phyloP scores from a whole-genome alignment of 257 asterid species.

The Petunia axillaris region DNA sequence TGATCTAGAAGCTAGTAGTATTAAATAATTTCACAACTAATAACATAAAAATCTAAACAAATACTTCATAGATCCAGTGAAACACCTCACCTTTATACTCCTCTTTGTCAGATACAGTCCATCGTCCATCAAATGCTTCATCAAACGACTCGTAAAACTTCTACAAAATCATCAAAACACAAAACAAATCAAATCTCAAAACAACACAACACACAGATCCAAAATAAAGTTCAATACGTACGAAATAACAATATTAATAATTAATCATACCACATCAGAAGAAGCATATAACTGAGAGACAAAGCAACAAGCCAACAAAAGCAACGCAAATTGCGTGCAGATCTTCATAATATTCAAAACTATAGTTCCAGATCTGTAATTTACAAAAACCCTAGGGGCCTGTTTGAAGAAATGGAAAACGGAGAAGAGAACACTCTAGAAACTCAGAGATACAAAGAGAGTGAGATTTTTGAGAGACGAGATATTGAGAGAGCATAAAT shows the following conservation, averaged over 20 bases:
- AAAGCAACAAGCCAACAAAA: slow-evolving; percentile 58
- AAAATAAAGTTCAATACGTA: not conserved
- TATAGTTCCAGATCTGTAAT: not conserved
- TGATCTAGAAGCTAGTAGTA: not conserved
- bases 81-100: slow-evolving; percentile 64
- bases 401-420: slow-evolving; percentile 36
- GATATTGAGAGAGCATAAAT: slow-evolving; percentile 30
- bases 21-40: not conserved
- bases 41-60: not conserved
- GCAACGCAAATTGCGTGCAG: slow-evolving; percentile 51
- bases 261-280: slow-evolving; percentile 58
- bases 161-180: slow-evolving; percentile 41
- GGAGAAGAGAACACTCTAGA: slow-evolving; percentile 23
- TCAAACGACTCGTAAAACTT: slow-evolving; percentile 84
- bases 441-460: not conserved
- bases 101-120: slow-evolving; percentile 75
- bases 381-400: not conserved
- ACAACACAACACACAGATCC: slow-evolving; percentile 1
- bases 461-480: not conserved
- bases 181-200: slow-evolving; percentile 25
- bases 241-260: not conserved
- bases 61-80: slow-evolving; percentile 27
- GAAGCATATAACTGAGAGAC: slow-evolving; percentile 72
- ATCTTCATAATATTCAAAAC: slow-evolving; percentile 35
- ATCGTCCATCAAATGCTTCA: slow-evolving; percentile 73